phyloP scores from a whole-genome alignment of 257 asterid species.

The Solanum chmielewskii region DNA sequence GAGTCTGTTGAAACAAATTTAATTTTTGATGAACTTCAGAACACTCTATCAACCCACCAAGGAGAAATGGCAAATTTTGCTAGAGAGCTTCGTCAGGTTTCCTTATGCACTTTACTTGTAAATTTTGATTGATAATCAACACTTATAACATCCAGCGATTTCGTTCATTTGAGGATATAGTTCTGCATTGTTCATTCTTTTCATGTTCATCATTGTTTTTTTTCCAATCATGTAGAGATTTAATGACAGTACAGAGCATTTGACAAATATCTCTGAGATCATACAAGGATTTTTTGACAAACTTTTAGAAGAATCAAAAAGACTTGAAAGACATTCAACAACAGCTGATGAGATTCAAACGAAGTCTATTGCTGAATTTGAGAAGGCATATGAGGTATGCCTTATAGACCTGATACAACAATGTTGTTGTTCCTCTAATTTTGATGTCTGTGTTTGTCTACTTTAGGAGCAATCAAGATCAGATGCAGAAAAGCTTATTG shows the following conservation, averaged over 20 bases:
- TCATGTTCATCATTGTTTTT: not conserved
- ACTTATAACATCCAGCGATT: not conserved
- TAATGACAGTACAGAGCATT: slow-evolving; percentile 35
- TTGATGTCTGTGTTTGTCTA: not conserved
- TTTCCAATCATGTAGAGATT: slow-evolving; percentile 19
- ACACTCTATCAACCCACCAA: slow-evolving; percentile 41
- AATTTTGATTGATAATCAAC: not conserved
- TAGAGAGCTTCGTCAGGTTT: slow-evolving; percentile 82
- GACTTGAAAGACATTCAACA: slow-evolving; percentile 45
- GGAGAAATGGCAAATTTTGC: slow-evolving; percentile 64
- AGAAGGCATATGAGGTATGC: slow-evolving; percentile 64
- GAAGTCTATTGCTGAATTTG: slow-evolving; percentile 51
- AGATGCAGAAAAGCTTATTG: slow-evolving; percentile 66
- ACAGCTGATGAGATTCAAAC: slow-evolving; percentile 34
- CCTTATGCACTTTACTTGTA: not conserved
- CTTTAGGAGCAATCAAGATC: slow-evolving; percentile 60
- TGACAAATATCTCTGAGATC: slow-evolving; percentile 45
- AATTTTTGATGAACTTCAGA: slow-evolving; percentile 54
- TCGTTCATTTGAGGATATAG: not conserved
- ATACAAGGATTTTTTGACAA: slow-evolving; percentile 38
- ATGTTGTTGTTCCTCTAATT: slow-evolving; percentile 3
- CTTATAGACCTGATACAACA: not conserved
- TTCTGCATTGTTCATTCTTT: not conserved
- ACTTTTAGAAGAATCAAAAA: slow-evolving; percentile 45
- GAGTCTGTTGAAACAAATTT: slow-evolving; percentile 46